Evolutionary conservation across 2,329 filamentous ascomycete species (phyloP), one percentile per base, ranked within the genome.

Genomic region (Madurella fahalii): DNA sequence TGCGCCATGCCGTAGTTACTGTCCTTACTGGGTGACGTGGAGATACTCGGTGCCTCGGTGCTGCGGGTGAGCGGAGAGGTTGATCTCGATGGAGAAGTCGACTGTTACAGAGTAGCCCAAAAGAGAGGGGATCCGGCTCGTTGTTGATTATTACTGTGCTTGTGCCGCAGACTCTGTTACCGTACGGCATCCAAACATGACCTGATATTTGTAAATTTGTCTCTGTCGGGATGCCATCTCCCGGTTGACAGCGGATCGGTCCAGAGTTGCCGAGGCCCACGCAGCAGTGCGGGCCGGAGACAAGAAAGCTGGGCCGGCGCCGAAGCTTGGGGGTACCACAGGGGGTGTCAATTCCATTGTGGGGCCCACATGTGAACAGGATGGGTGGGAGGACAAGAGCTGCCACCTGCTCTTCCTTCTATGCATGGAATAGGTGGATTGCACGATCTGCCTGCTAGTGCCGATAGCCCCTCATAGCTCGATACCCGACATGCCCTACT

Each of bases 211-310:
- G 45, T 9, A 7, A 4, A 7, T 7, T 25, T 25, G 25, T 25
- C 7, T 16, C 18, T n/a, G 13, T 5, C 5, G 32, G 34, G 44
- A 37, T 52, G 49, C 49, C 45, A 56, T 56, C 31, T 45, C 31
- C 18, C 13, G 8, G 15, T 25, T 7, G 9, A 20, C 40, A 11
- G 16, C n/a, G 9, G 34, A 12, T 18, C 9, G 34, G 17, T 16
- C 40, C 9, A 12, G 43, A 58, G 50, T 50, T 56, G 50, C 56
- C 56, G 56, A 58, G 56, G 56, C 40, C 34, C 25, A 25, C 25
- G 25, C 25, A 25, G 25, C 12, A 41, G 12, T 13, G 43, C 41
- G 47, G 47, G 47, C 32, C 45, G 32, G 40, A 42, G 16, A 40
- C 31, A 41, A 47, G 50, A 53, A 51, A 40, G 44, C n/a, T 15